phyloP scores from a whole-genome alignment of 2,329 filamentous ascomycete genomes.

The Aspergillus quadrilineatus region DNA sequence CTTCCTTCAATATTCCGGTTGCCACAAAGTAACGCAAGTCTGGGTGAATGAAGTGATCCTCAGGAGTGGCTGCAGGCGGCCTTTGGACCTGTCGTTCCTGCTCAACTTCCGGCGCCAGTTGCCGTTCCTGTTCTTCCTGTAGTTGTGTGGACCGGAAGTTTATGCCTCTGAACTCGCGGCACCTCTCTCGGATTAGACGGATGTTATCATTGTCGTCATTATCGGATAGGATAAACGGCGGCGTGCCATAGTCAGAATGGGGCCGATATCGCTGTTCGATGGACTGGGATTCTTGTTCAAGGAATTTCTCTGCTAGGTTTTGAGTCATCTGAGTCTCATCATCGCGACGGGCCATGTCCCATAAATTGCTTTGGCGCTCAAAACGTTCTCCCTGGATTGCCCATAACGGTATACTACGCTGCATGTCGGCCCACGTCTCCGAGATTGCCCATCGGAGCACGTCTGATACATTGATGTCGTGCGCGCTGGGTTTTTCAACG shows the following conservation, averaged over 20 bases:
- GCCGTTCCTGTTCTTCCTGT: conserved; percentile 66
- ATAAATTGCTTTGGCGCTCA: conserved; percentile 42
- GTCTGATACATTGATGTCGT: conserved; percentile 50
- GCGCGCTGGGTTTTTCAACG: conserved; percentile 7
- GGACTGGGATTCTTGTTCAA: conserved; percentile 56
- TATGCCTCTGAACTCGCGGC: conserved; percentile 36
- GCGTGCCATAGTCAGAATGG: background rate
- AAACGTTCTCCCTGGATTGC: conserved; percentile 58
- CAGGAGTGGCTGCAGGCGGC: conserved; percentile 43
- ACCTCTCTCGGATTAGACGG: conserved; percentile 29
- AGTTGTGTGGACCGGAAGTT: conserved; percentile 43
- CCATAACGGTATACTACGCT: conserved; percentile 59
- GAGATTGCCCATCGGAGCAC: conserved; percentile 61
- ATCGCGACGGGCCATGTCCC: conserved; percentile 21
- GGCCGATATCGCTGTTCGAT: conserved; percentile 55
- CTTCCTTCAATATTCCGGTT: conserved; percentile 32
- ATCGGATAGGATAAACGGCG: background rate
- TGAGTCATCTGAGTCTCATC: conserved; percentile 18
- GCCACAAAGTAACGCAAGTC: conserved; percentile 45
- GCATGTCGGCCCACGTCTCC: conserved; percentile 55
- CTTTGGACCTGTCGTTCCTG: conserved; percentile 57
- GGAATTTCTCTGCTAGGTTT: conserved; percentile 44
- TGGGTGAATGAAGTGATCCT: conserved; percentile 44
- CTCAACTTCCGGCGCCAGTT: conserved; percentile 64
- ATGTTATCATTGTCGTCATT: background rate